phyloP scores from a whole-genome alignment of 2,329 filamentous ascomycete genomes.

The Penicillium brasilianum region DNA sequence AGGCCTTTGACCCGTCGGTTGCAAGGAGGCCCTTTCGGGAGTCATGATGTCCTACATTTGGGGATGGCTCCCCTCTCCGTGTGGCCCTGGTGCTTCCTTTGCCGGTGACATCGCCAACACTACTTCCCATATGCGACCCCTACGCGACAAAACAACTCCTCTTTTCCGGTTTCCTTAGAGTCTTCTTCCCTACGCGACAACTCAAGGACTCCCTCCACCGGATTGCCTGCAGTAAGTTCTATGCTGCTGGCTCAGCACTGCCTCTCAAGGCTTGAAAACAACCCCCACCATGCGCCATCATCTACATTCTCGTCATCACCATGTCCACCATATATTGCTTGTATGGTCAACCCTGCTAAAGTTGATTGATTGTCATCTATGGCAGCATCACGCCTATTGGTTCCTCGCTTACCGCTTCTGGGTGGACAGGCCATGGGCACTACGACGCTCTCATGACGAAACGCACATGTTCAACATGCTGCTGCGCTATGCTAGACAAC shows the following conservation, averaged over 20 bases:
- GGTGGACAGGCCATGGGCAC: slow-evolving; percentile 1
- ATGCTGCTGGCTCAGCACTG: slow-evolving; percentile 12
- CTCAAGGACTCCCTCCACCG: slow-evolving; percentile 12
- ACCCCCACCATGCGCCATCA: slow-evolving; percentile 2
- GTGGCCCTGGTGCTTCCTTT: slow-evolving; percentile 1
- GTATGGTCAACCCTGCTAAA: slow-evolving; percentile 3
- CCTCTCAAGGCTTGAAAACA: neutral
- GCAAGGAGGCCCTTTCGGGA: neutral
- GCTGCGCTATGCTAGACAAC: neutral
- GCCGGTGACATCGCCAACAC: neutral
- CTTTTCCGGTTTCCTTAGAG: neutral
- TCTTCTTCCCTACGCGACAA: slow-evolving; percentile 20
- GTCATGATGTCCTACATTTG: slow-evolving; percentile 4
- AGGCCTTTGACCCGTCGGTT: slow-evolving; percentile 12
- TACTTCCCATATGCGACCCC: slow-evolving; percentile 16
- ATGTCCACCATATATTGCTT: neutral
- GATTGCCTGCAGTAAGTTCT: slow-evolving; percentile 11
- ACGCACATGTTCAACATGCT: neutral
- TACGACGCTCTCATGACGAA: slow-evolving; percentile 1
- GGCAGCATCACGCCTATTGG: neutral
- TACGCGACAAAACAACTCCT: neutral
- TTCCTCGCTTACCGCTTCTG: slow-evolving; percentile 1
- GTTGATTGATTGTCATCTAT: slow-evolving; percentile 1
- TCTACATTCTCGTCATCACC: neutral
- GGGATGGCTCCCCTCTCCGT: slow-evolving; percentile 5